Evolutionary conservation across 805 yeast genomes (phyloP), one percentile per base, ranked within the genome.

Genomic region (Ogataea corticis): DNA sequence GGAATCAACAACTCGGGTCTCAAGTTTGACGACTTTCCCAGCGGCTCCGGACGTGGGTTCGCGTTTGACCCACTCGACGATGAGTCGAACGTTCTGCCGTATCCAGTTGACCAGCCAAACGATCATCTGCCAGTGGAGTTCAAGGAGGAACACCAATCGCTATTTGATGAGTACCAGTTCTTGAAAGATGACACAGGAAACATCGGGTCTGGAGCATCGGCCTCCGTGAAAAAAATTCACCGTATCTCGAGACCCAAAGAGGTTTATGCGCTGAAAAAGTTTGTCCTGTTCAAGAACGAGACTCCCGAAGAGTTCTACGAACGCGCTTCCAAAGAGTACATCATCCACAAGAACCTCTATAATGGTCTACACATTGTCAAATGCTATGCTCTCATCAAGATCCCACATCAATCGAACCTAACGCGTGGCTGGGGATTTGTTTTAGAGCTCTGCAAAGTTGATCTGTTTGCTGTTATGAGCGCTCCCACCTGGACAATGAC

Each of bases 371-470:
- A 87, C 61, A 76, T 87, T 23, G 82, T 82, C 13, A 75, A 76
- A 38, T 82, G 87, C 18, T 68, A 69, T 44, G 75, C 78, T 2
- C 59, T 85, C 31, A 67, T 85, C 28, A 75, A 79, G 51, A 75
- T 85, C 9, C 86, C 85, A 41, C 77, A 85, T 9, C 80, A 83
- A 27, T 56, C 56, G 7, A 57, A 61, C 33, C 65, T 83, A 41
- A 68, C 79, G 0, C 68, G 94, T 54, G 92, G 94, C 9, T 87
- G 95, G 95, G 96, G 94, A 7, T 79, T 86, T 55, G 73, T 85
- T 11, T 66, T 86, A 64, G 91, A 85, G 54, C 75, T 72, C 33
- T 85, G 91, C 55, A 66, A 67, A 33, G 52, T 56, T 7, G 95
- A 86, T 63, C 63, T 86, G 41, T 86, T 83, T 59, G 72, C 76